phyloP scores from a whole-genome alignment of 2,329 filamentous ascomycete genomes.

The Colletotrichum gloeosporioides region DNA sequence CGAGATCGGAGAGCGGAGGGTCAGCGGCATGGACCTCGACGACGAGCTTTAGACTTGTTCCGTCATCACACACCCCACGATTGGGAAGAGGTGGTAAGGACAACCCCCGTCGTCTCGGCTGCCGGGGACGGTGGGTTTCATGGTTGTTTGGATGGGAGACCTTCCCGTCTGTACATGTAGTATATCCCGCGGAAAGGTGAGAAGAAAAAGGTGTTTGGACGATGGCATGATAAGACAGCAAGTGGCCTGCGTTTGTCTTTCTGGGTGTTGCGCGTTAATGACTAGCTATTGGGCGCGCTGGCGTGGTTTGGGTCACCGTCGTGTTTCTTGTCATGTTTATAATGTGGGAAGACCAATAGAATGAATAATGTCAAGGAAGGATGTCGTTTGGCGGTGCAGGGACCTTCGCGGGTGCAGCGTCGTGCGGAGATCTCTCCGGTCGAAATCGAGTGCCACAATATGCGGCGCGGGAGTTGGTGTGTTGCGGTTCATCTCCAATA shows the following conservation, averaged over 20 bases:
- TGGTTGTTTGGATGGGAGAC: conserved; percentile 7
- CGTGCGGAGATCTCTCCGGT: not conserved
- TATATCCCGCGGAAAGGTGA: not conserved
- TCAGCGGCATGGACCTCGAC: conserved; percentile 66
- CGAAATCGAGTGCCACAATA: not conserved
- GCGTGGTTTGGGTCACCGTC: not conserved
- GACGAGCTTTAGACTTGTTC: conserved; percentile 11
- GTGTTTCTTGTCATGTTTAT: conserved; percentile 10
- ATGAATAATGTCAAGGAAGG: not conserved
- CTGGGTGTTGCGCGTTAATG: not conserved
- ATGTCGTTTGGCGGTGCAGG: not conserved
- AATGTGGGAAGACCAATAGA: not conserved
- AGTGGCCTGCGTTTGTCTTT: conserved; percentile 7
- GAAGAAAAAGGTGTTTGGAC: conserved; percentile 6
- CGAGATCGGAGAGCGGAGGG: conserved; percentile 76
- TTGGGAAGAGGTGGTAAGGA: not conserved
- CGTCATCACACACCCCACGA: not conserved
- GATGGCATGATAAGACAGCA: conserved; percentile 6
- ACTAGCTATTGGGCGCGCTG: conserved; percentile 3
- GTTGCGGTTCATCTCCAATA: not conserved
- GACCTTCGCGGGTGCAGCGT: not conserved
- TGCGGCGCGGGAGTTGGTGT: not conserved
- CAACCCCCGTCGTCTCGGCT: not conserved
- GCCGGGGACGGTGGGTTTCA: not conserved
- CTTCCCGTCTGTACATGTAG: not conserved